Percentiles rank a stretch among this genome's conserved stretches.
Conservation (phyloP, 2,329 filamentous ascomycete species). For the Penicillium polonicum region DNA sequence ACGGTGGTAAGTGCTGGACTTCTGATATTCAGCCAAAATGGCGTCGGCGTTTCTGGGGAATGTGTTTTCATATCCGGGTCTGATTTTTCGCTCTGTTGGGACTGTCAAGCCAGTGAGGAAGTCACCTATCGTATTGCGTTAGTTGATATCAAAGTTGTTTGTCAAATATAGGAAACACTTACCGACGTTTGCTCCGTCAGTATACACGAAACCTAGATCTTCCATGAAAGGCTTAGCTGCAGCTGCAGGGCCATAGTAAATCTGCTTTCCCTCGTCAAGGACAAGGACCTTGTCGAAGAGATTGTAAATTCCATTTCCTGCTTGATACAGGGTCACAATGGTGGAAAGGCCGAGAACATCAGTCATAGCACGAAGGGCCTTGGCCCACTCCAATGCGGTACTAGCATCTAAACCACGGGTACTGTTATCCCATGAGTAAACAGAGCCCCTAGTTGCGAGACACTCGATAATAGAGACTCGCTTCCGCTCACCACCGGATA, state of each 20-base stretch:
- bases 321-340: slow-evolving; percentile 11
- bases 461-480: slow-evolving; percentile 15
- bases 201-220: slow-evolving; percentile 60
- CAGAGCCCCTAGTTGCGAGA: slow-evolving; percentile 3
- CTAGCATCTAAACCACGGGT: slow-evolving; percentile 11
- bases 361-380: slow-evolving; percentile 12
- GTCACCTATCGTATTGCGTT: slow-evolving; percentile 50
- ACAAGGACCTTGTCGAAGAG: slow-evolving; percentile 14
- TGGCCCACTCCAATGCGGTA: slow-evolving; percentile 11
- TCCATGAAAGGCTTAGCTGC: slow-evolving; percentile 65
- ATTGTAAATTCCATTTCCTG: slow-evolving; percentile 14
- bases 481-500: slow-evolving; percentile 15
- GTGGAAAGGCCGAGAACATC: slow-evolving; percentile 10
- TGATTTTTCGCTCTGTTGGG: slow-evolving; percentile 47
- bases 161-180: not conserved
- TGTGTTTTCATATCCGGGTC: slow-evolving; percentile 40
- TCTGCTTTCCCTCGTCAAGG: slow-evolving; percentile 38
- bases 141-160: not conserved
- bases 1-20: slow-evolving; percentile 48
- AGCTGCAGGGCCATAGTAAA: slow-evolving; percentile 61
- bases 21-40: slow-evolving; percentile 52
- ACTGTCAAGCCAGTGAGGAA: slow-evolving; percentile 66
- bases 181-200: slow-evolving; percentile 55
- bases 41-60: slow-evolving; percentile 44
- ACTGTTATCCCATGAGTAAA: slow-evolving; percentile 14